Base-by-base conservation (phyloP, 1,139 yeast genomes). In the Pichia sorboxylosa region DNA sequence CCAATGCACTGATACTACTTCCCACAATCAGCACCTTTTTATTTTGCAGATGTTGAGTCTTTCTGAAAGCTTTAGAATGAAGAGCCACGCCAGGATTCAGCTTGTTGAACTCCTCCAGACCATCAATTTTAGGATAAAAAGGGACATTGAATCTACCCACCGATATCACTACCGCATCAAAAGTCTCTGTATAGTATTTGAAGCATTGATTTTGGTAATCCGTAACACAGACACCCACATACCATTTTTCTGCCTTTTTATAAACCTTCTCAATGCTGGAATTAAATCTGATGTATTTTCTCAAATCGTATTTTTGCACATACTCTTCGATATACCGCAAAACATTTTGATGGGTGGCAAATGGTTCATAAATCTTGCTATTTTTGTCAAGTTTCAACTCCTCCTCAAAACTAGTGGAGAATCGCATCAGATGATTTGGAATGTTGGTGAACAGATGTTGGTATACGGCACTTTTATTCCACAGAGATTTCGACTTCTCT, bases 11-110 rank as follows among this genome's bases (percentile, higher is more conserved):
- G 26, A 70, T 54, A 31, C 69, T 59, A 2, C 69, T 66, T 5
- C 77, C 78, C 26, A 71, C 61, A 23, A 69, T 54, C 32, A 71
- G 49, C 2, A 68, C 68, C 21, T 61, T 62, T 43, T 67, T 58
- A 36, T 54, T 59, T 17, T 46, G 49, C 4, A 64, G 48, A 1
- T 47, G 47, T 1, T 32, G 23, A 5, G 52, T 41, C 9, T 55
- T 58, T 4, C 73, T 69, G 54, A 54, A 39, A 57, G 64, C 13
- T 68, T 56, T 60, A 7, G 71, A 64, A 25, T 66, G 53, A 3
- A 59, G 17, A 16, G 26, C 26, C 6, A 26, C 32, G 13, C 61
- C 68, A 42, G 11, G 54, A 39, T 54, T 45, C 11, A 42, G 42
- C 11, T 46, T 38, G 24, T 49, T 52, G 46, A 54, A 68, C 27